Evolutionary conservation across 73 alveolate genomes (phyloP).

Genomic region (Stentor roeselii): DNA sequence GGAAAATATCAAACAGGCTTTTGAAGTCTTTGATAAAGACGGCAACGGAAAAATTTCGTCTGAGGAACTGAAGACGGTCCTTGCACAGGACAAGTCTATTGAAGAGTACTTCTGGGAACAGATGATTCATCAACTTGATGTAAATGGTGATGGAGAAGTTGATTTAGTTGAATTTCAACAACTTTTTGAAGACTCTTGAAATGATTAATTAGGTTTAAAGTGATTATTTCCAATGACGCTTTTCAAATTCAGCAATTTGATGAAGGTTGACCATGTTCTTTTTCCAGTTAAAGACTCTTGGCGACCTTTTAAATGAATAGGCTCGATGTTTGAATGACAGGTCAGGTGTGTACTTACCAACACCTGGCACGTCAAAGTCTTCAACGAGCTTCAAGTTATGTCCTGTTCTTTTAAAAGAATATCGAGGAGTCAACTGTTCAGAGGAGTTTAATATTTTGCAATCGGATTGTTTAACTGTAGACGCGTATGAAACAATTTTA

Average conservation of each 20-base stretch:
- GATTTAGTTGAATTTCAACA: too few relatives aligned
- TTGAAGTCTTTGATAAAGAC: too few relatives aligned
- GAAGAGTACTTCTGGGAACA: too few relatives aligned
- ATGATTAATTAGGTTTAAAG: too few relatives aligned
- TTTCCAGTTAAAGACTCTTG: neutral
- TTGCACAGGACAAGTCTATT: too few relatives aligned
- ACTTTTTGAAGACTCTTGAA: too few relatives aligned
- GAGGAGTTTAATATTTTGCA: neutral
- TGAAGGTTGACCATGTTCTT: neutral
- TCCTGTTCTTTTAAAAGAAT: conserved; percentile 3
- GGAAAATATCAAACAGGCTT: too few relatives aligned
- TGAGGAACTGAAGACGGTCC: too few relatives aligned
- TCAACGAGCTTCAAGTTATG: neutral
- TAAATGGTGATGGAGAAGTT: too few relatives aligned
- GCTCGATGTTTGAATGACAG: neutral
- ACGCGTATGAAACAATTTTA: neutral
- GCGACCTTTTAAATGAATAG: neutral
- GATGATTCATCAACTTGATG: too few relatives aligned
- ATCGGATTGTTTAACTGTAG: neutral
- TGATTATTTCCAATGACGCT: too few relatives aligned
- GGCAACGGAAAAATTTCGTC: too few relatives aligned
- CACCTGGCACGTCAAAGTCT: neutral
- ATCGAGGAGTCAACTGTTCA: neutral
- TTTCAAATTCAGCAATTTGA: neutral
- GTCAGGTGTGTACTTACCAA: neutral